Conservation (phyloP, 2,329 filamentous ascomycete genomes). For the Aspergillus phoenicis region DNA sequence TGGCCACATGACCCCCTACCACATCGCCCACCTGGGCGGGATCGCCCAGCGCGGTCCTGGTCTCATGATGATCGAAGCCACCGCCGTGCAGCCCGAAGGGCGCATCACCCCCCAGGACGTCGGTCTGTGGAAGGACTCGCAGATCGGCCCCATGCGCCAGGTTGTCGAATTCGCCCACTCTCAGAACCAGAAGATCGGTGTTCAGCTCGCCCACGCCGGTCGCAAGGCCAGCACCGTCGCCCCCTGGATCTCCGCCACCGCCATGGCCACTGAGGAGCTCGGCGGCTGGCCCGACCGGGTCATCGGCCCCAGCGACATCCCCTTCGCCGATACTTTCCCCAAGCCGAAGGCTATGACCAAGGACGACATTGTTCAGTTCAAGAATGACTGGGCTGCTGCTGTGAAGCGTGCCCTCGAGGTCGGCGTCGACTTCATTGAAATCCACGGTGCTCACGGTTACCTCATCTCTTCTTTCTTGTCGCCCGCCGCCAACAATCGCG, state of each 20-base stretch:
- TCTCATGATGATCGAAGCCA: conserved; percentile 76
- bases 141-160: conserved; percentile 68
- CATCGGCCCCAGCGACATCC: conserved; percentile 59
- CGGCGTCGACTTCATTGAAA: conserved; percentile 77
- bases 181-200: conserved; percentile 73
- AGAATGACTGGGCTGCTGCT: conserved; percentile 63
- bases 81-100: conserved; percentile 72
- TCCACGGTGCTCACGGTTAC: conserved; percentile 81
- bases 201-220: conserved; percentile 83
- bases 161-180: conserved; percentile 78
- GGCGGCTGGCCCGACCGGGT: conserved; percentile 60
- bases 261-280: conserved; percentile 51
- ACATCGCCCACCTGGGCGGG: conserved; percentile 78
- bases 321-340: conserved; percentile 65
- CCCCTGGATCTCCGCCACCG: conserved; percentile 45
- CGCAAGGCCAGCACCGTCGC: conserved; percentile 62
- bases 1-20: conserved; percentile 77
- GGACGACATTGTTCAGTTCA: conserved; percentile 67
- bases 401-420: conserved; percentile 64
- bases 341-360: conserved; percentile 68
- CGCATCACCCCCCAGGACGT: conserved; percentile 69
- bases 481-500: conserved; percentile 69
- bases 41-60: conserved; percentile 75
- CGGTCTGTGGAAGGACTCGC: conserved; percentile 79
- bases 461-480: conserved; percentile 71